A percentile compares a stretch with the other conserved stretches of the same genome.
Conservation (phyloP, 2,329 filamentous ascomycete species). For the Colletotrichum sp. region DNA sequence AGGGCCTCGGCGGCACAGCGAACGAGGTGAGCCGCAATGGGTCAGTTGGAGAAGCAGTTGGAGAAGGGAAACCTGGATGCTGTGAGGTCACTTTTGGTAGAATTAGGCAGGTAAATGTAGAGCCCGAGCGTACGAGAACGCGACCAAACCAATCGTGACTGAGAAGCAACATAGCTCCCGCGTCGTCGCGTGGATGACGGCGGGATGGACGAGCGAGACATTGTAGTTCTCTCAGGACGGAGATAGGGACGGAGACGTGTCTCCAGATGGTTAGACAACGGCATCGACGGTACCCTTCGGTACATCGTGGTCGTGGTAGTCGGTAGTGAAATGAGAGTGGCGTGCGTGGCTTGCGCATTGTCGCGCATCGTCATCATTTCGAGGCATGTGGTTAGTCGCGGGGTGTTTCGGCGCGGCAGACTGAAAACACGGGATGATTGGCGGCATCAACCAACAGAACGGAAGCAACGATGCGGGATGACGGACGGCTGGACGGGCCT, state of each 20-base stretch:
- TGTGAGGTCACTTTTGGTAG: background rate
- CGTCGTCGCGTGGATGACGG: background rate
- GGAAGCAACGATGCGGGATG: background rate
- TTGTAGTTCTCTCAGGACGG: background rate
- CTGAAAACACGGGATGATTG: background rate
- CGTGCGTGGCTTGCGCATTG: constrained; percentile 18
- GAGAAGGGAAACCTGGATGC: background rate
- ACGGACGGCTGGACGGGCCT: background rate
- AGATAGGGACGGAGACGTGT: background rate
- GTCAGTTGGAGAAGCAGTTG: background rate
- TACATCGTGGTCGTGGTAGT: background rate
- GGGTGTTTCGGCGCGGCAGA: background rate
- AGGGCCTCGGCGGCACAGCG: background rate
- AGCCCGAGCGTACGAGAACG: background rate
- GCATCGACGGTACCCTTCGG: background rate
- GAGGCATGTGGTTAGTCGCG: background rate
- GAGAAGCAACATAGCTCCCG: background rate
- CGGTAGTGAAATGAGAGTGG: background rate
- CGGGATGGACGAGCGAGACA: background rate
- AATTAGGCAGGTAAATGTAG: background rate
- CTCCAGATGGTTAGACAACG: background rate
- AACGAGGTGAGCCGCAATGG: background rate
- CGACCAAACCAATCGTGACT: background rate
- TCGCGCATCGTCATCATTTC: constrained; percentile 16
- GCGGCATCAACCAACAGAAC: background rate